Evolutionary conservation across 1,284 basidiomycete species (phyloP).

Genomic region (Moesziomyces parantarcticus): DNA sequence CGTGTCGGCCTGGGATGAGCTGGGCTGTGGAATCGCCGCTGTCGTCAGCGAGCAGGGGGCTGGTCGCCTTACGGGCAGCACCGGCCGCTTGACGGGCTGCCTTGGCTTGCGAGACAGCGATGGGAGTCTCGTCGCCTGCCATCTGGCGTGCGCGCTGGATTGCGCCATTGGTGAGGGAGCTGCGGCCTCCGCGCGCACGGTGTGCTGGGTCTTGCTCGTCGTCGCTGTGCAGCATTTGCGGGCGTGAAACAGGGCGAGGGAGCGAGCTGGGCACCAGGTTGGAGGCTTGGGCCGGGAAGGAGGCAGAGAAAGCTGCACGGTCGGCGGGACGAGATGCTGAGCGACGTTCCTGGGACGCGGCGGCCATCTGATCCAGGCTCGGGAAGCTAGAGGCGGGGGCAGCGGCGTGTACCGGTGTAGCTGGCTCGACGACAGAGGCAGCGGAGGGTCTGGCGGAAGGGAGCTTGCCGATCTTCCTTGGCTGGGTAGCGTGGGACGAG

Average conservation of each 20-base stretch:
- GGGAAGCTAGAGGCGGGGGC: conserved; percentile 30
- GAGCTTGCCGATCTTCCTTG: conserved; percentile 17
- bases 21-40: conserved; percentile 36
- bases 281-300: conserved; percentile 21
- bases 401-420: conserved; percentile 17
- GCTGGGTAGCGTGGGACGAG: conserved; percentile 12
- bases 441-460: conserved; percentile 18
- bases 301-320: conserved; percentile 29
- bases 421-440: conserved; percentile 18
- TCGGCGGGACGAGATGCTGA: conserved; percentile 31
- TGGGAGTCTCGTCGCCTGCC: conserved; percentile 44
- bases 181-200: conserved; percentile 24
- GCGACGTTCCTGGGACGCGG: conserved; percentile 35
- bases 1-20: conserved; percentile 29
- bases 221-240: conserved; percentile 8
- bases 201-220: conserved; percentile 10
- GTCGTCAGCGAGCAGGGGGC: conserved; percentile 23
- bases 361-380: conserved; percentile 47
- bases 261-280: conserved; percentile 31
- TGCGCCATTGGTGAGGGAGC: conserved; percentile 42
- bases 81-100: conserved; percentile 23
- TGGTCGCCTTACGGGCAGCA: conserved; percentile 9
- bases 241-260: conserved; percentile 27
- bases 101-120: conserved; percentile 36
- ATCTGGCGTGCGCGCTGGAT: conserved; percentile 38